A percentile compares a stretch with the other conserved stretches of the same genome.
Conservation (phyloP, 371 early-diverging fungal genomes). For the Mortierella sp. region DNA sequence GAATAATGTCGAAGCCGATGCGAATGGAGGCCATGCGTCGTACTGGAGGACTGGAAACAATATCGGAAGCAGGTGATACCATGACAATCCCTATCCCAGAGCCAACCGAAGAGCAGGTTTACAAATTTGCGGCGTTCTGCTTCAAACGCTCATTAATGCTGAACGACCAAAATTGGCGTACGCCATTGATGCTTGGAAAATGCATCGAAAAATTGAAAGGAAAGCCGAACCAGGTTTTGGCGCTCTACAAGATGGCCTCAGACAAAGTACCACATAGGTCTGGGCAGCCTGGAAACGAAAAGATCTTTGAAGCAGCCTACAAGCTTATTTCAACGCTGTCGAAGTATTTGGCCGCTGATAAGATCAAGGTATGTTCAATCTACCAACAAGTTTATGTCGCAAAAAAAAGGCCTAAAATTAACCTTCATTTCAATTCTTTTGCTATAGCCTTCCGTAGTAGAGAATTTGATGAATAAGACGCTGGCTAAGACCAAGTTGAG, state of each 20-base stretch:
- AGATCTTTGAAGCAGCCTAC: conserved; percentile 70
- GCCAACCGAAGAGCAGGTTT: conserved; percentile 53
- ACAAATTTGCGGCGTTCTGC: conserved; percentile 62
- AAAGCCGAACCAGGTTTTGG: conserved; percentile 61
- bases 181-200: conserved; percentile 73
- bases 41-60: conserved; percentile 16
- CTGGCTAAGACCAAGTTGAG: conserved; percentile 38
- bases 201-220: conserved; percentile 68
- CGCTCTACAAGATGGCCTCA: conserved; percentile 62
- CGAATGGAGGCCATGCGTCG: conserved; percentile 65
- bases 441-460: conserved; percentile 27
- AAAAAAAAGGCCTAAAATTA: not conserved
- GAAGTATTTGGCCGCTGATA: conserved; percentile 63
- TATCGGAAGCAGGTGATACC: conserved; percentile 21
- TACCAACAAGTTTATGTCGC: not conserved
- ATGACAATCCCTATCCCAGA: conserved; percentile 27
- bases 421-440: too few species aligned
- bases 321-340: conserved; percentile 67
- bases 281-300: conserved; percentile 68
- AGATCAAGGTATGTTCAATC: conserved; percentile 57
- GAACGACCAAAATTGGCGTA: conserved; percentile 66
- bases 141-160: conserved; percentile 54
- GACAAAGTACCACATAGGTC: conserved; percentile 56
- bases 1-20: conserved; percentile 79
- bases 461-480: conserved; percentile 25